A percentile compares a stretch with the other conserved stretches of the same genome.
Evolutionary conservation across 2,329 filamentous ascomycete genomes (phyloP).

Genomic region (Penicillium sp.): DNA sequence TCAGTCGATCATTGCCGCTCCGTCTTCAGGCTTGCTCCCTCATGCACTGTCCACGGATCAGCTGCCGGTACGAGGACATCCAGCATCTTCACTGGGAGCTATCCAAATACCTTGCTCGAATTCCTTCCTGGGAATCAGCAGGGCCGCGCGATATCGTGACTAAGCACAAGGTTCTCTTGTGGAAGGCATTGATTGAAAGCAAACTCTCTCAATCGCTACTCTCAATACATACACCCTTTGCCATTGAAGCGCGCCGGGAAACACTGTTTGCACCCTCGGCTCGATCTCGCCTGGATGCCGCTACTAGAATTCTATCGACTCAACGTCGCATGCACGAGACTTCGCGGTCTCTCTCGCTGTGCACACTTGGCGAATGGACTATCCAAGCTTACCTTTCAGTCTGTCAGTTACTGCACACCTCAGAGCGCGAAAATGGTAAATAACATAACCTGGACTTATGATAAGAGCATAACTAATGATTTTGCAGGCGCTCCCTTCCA

Average conservation of each 20-base stretch:
- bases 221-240: slow-evolving; percentile 44
- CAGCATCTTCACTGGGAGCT: slow-evolving; percentile 42
- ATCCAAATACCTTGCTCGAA: slow-evolving; percentile 33
- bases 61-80: slow-evolving; percentile 44
- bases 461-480: background rate
- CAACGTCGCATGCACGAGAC: slow-evolving; percentile 38
- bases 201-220: slow-evolving; percentile 40
- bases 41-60: slow-evolving; percentile 41
- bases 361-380: slow-evolving; percentile 38
- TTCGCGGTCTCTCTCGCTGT: slow-evolving; percentile 36
- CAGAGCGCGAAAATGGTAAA: slow-evolving; percentile 27
- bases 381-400: slow-evolving; percentile 41
- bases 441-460: background rate
- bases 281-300: slow-evolving; percentile 39
- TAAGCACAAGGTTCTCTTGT: slow-evolving; percentile 32
- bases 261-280: slow-evolving; percentile 38
- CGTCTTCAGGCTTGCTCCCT: slow-evolving; percentile 36
- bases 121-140: slow-evolving; percentile 34
- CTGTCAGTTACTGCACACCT: slow-evolving; percentile 38
- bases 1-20: slow-evolving; percentile 33
- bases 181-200: slow-evolving; percentile 37
- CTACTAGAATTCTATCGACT: slow-evolving; percentile 39
- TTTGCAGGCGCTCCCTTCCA: slow-evolving; percentile 2
- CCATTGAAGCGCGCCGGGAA: slow-evolving; percentile 35
- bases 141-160: slow-evolving; percentile 22